Base-by-base conservation (phyloP, 208 protist species). In the Trypanosoma melophagium region DNA sequence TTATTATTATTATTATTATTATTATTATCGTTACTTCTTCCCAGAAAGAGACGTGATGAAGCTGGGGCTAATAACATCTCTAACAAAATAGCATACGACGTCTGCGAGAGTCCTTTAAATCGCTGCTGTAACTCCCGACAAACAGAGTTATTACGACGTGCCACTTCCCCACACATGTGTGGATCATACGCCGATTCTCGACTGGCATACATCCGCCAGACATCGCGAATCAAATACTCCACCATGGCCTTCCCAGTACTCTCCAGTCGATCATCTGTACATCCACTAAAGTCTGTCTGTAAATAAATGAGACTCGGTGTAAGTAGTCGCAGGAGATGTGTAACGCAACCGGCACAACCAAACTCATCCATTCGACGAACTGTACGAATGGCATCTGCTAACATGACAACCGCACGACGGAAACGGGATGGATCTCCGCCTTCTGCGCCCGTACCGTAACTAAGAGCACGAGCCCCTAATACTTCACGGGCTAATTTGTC, bases 371-470 rank as follows among this genome's bases (percentile, higher is more conserved):
- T 75, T 50, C 59, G 60, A 40, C 82, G 80, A 47, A 95, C 63
- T 17, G 84, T 82, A 10, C 78, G 74, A 50, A 86, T 79, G 7
- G 81, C 74, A 62, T 95, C 79, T 41, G 75, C 69, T 7, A 83
- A 77, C 77, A 90, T 85, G 17, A 70, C 41, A 19, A 80, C 86
- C 1, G 89, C 89, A 24, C 87, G 86, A 40, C 80, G 80, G 59
- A 95, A 80, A 55, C 87, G 86, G 3, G 83, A 89, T 0, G 86
- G 81, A 69, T 95, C 84, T 47, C 80, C 86, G 58, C 86, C 89
- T 58, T 92, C 89, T 22, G 84, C 81, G 21, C 81, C 87, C 38
- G 77, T 86, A 61, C 86, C 82, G 63, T 92, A 88, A 77, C 84
- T 92, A 28, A 95, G 74, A 68, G 86, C 76, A 22, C 89, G 83